A percentile compares a stretch with the other conserved stretches of the same genome.
These are phyloP conservation scores for Eucalyptus regnans DNA, from an alignment of 345 rosid species.

Conservation along the genomic window DNA sequence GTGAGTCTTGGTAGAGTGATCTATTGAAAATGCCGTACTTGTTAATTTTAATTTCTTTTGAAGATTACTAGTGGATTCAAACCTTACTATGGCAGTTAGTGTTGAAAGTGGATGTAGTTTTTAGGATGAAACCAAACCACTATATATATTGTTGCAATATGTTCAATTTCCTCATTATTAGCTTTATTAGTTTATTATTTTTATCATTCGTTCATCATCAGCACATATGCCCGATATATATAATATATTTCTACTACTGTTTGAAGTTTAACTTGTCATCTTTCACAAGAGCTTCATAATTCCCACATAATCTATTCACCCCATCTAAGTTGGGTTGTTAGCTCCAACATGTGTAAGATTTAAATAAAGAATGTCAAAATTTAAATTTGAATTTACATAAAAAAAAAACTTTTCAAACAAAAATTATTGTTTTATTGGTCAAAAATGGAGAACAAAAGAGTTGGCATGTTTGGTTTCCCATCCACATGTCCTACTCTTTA, in stretches of 20 bases:
- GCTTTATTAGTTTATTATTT: neutral
- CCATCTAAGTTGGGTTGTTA: neutral
- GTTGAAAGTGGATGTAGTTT: neutral
- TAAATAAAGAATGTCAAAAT: neutral
- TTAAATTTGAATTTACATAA: neutral
- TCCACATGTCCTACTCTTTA: neutral
- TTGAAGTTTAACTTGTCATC: neutral
- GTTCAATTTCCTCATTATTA: neutral
- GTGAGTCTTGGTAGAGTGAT: neutral
- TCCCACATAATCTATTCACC: neutral
- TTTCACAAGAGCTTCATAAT: neutral
- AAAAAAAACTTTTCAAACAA: fast-evolving
- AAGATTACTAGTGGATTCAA: neutral
- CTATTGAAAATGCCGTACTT: neutral
- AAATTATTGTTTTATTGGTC: neutral
- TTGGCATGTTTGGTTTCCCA: neutral
- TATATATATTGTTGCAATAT: neutral
- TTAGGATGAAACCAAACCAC: neutral
- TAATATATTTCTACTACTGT: fast-evolving
- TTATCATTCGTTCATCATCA: fast-evolving
- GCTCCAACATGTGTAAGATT: neutral
- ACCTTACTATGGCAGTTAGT: too few species aligned
- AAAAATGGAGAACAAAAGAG: neutral
- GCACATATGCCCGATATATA: neutral
- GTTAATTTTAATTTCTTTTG: too few species aligned